These are phyloP conservation scores for Kondoa malvinella DNA, from an alignment of 768 basidiomycete genomes.

Conservation along the genomic window DNA sequence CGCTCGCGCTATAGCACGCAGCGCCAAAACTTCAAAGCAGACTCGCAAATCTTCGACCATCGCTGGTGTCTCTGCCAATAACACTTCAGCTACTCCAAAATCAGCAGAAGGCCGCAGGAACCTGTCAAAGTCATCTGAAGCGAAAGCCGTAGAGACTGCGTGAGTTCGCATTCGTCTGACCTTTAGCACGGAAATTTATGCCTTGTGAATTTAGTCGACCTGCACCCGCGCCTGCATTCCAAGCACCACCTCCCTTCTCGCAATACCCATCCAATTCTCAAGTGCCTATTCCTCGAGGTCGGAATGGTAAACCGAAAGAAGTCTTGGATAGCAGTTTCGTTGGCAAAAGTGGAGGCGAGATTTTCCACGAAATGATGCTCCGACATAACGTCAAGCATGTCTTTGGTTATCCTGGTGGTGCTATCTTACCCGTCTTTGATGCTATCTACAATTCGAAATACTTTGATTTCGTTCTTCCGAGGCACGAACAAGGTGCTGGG, in stretches of 20 bases:
- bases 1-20: not conserved
- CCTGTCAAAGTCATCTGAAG: not conserved
- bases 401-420: conserved; percentile 95
- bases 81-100: not conserved
- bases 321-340: conserved; percentile 63
- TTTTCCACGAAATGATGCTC: conserved; percentile 99
- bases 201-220: conserved; percentile 13
- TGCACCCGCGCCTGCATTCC: conserved; percentile 26
- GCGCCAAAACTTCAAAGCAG: too few relatives aligned
- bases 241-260: conserved; percentile 23
- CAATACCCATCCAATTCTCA: conserved; percentile 8
- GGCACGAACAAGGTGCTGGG: conserved; percentile 95
- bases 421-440: conserved; percentile 98
- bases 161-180: not conserved
- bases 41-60: not conserved
- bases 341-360: conserved; percentile 85
- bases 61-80: not conserved
- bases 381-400: conserved; percentile 89
- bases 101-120: not conserved
- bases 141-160: not conserved
- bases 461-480: conserved; percentile 86
- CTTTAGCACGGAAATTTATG: not conserved
- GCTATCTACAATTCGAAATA: conserved; percentile 92
- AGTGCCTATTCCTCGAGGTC: not conserved
- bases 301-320: conserved; percentile 13